phyloP scores from a whole-genome alignment of 129 eudicot species.

The Helianthus annuus region HanXRQr2.0-SUNRISE NC_035443.2:49571793-49572292 shows the following conservation, averaged over 20 bases:
- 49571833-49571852: constrained; percentile 23
- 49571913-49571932: constrained; percentile 24
- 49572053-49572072: constrained; percentile 45
- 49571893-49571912: constrained; percentile 20
- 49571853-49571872: constrained; percentile 29
- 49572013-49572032: constrained; percentile 52
- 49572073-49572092: constrained; percentile 38
- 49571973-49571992: constrained; percentile 31
- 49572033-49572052: constrained; percentile 26
- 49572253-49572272: constrained; percentile 30
- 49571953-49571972: constrained; percentile 28
- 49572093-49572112: constrained; percentile 31
- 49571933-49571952: constrained; percentile 12
- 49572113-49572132: constrained; percentile 44
- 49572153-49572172: constrained; percentile 37
- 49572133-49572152: constrained; percentile 33
- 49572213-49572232: constrained; percentile 4
- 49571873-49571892: constrained; percentile 17
- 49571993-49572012: constrained; percentile 25
- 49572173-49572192: constrained; percentile 49
- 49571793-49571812: constrained; percentile 23
- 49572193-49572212: not conserved
- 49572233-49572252: constrained; percentile 13
- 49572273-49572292: constrained; percentile 48
- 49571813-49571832: constrained; percentile 25